Evolutionary conservation across 1,139 yeast species (phyloP).

Genomic region (Geotrichum australiense): DNA sequence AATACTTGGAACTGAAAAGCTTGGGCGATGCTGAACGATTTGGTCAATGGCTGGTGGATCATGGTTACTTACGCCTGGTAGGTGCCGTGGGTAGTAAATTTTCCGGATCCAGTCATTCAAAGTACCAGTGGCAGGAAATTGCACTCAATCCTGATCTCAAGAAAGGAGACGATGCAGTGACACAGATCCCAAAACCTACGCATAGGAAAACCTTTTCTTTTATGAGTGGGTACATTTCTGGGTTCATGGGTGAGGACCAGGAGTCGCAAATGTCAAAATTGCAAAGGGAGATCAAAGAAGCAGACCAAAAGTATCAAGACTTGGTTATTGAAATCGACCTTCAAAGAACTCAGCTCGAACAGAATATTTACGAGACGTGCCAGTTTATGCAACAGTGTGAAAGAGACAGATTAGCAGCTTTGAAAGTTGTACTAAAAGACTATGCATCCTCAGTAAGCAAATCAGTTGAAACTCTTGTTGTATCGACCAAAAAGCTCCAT

Average conservation of each 20-base stretch:
- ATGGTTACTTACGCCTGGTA: conserved; percentile 61
- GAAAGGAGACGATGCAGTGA: neutral
- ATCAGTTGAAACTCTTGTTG: conserved; percentile 31
- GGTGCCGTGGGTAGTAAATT: conserved; percentile 55
- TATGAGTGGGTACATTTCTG: conserved; percentile 14
- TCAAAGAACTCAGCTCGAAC: conserved; percentile 64
- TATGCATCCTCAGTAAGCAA: conserved; percentile 50
- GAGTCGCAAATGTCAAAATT: conserved; percentile 20
- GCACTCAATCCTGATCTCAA: conserved; percentile 31
- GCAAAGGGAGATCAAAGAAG: conserved; percentile 28
- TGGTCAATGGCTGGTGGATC: conserved; percentile 66
- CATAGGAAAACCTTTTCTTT: conserved; percentile 6
- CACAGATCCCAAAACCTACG: neutral
- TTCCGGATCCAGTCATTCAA: conserved; percentile 69
- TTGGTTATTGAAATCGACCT: conserved; percentile 54
- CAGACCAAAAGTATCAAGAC: conserved; percentile 51
- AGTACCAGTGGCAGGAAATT: conserved; percentile 74
- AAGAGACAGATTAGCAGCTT: conserved; percentile 58
- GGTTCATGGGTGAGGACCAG: conserved; percentile 8
- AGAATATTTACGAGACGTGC: conserved; percentile 56
- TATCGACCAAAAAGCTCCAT: conserved; percentile 41
- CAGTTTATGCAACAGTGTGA: conserved; percentile 72
- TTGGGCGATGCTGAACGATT: conserved; percentile 54
- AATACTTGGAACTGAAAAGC: conserved; percentile 26
- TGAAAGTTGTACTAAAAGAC: conserved; percentile 61